Conservation (phyloP, 768 basidiomycete species). For the Auricularia cornea region DNA sequence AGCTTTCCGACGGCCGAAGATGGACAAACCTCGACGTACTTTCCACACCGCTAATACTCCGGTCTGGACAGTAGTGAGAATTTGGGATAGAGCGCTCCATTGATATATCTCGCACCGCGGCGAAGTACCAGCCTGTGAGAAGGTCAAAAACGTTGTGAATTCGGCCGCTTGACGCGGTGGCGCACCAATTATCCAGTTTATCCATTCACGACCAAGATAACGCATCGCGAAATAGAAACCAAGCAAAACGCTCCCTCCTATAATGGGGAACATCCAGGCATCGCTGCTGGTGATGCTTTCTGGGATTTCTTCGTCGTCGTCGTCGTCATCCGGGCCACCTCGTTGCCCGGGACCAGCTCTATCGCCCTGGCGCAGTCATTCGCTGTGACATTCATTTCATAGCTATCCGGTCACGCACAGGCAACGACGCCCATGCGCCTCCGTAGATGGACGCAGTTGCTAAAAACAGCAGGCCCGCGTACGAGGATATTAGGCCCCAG, state of each 20-base stretch:
- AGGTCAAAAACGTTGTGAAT: background rate
- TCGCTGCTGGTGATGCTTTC: conserved; percentile 34
- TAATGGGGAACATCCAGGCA: conserved; percentile 24
- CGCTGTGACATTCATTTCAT: too few relatives aligned
- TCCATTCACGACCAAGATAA: conserved; percentile 45
- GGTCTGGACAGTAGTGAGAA: background rate
- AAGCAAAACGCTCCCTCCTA: conserved; percentile 49
- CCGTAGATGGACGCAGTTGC: conserved; percentile 61
- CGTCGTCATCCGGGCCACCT: conserved; percentile 20
- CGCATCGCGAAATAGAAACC: conserved; percentile 46
- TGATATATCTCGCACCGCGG: conserved; percentile 54
- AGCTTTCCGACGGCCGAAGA: conserved; percentile 1
- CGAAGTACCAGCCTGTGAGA: background rate
- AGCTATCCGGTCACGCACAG: conserved; percentile 35
- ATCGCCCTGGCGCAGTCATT: too few relatives aligned
- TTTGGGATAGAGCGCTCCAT: conserved; percentile 43
- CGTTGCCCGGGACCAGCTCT: too few relatives aligned
- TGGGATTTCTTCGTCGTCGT: conserved; percentile 46
- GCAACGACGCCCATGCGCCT: conserved; percentile 60
- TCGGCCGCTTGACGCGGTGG: conserved; percentile 17
- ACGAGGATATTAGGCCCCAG: conserved; percentile 43
- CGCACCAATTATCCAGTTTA: conserved; percentile 62
- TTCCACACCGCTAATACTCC: conserved; percentile 46
- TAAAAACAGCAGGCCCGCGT: conserved; percentile 56
- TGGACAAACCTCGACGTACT: conserved; percentile 30